Evolutionary conservation across 768 basidiomycete species (phyloP), one percentile per base, ranked within the genome.

Genomic region (Termitomyces sp.): DNA sequence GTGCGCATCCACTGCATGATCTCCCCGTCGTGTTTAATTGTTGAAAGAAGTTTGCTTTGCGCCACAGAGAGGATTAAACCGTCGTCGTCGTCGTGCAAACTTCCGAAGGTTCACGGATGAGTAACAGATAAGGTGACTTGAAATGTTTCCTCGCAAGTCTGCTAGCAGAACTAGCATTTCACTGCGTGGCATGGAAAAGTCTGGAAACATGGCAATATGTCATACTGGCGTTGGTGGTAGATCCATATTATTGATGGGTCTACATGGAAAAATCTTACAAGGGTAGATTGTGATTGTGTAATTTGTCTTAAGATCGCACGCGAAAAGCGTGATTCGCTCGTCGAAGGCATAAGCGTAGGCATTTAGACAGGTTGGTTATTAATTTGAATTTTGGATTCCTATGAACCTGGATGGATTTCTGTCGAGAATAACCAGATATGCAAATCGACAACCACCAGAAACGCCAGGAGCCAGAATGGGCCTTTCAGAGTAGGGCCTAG

Each of bases 391-490:
- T 23, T 23, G 23, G 32, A 9, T 33, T 33, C 32, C 5, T 33
- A 33, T 33, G n/a, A n/a, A n/a, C 8, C 2, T 35, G 35, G 14
- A 69, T 62, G 56, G 64, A 49, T 72, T 68, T 35, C 71, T 70
- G 58, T 72, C 68, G 16, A 74, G 58, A 56, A 72, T 72, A 10
- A 72, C 72, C 23, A 61, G 41, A 57, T 82, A 84, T 18, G 82
- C 81, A 55, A 77, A 80, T 64, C 77, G 77, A 67, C 83, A 84
- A n/a, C 82, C 83, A 4, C 80, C 76, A 1, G 77, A 73, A 59
- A 73, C 75, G 10, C 82, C 80, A 7, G 68, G 71, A 1, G 76
- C 67, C n/a, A n/a, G n/a, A n/a, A n/a, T n/a, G n/a, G n/a, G n/a
- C n/a, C n/a, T n/a, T n/a, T n/a, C n/a, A n/a, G n/a, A n/a, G n/a